Evolutionary conservation across 2,329 filamentous ascomycete species (phyloP).

Genomic region (Pestalotiopsis sp.): DNA sequence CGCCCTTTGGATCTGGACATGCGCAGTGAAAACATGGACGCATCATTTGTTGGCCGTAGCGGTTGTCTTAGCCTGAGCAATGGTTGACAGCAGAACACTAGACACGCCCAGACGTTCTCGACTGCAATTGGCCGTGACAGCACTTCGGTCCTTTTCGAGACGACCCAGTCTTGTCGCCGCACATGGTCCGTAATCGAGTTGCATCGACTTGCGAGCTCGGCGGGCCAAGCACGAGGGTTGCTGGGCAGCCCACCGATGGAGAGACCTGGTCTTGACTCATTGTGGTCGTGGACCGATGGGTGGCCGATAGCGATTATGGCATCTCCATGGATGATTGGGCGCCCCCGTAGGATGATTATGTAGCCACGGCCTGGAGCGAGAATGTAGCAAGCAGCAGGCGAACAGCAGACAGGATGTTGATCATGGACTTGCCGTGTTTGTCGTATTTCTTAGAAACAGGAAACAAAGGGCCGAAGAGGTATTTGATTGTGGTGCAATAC

Average conservation of each 20-base stretch:
- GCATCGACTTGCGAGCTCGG: slow-evolving; percentile 10
- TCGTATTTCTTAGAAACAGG: neutral
- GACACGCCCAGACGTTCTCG: slow-evolving; percentile 7
- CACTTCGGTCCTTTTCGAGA: slow-evolving; percentile 10
- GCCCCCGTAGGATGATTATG: neutral
- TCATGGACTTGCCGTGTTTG: neutral
- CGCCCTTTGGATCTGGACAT: neutral
- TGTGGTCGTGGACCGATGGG: neutral
- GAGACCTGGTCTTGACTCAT: neutral
- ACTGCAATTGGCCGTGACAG: slow-evolving; percentile 4
- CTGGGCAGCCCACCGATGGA: neutral
- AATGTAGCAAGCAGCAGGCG: neutral
- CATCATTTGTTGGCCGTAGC: neutral
- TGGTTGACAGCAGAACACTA: neutral
- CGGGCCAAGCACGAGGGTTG: neutral
- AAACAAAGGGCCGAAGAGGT: neutral
- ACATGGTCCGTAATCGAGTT: slow-evolving; percentile 10
- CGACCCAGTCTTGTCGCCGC: slow-evolving; percentile 8
- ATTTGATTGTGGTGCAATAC: neutral
- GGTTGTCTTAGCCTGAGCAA: neutral
- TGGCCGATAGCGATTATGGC: neutral
- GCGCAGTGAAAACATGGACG: neutral
- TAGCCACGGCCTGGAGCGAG: neutral
- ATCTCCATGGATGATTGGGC: neutral
- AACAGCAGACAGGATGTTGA: neutral